These are phyloP conservation scores for Botrytis porri DNA, from an alignment of 2,329 filamentous ascomycete species.

Conservation along the genomic window DNA sequence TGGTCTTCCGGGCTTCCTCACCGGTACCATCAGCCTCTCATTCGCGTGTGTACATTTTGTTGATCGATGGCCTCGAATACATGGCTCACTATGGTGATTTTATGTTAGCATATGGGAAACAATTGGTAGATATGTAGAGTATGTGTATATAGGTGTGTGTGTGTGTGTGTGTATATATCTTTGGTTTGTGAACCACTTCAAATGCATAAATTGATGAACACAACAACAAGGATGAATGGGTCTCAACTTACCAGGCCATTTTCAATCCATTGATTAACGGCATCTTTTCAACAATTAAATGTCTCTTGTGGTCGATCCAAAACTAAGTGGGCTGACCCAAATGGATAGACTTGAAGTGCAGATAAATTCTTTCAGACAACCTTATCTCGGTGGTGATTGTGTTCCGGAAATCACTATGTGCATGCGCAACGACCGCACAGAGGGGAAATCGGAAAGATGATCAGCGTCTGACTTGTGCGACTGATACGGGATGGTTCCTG, in stretches of 20 bases:
- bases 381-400: slow-evolving; percentile 21
- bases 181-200: neutral
- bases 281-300: slow-evolving; percentile 46
- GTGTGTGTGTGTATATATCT: neutral
- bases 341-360: slow-evolving; percentile 23
- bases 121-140: neutral
- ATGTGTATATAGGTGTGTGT: neutral
- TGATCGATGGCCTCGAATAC: slow-evolving; percentile 72
- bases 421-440: slow-evolving; percentile 23
- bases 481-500: neutral
- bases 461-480: slow-evolving; percentile 3
- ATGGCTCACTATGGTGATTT: slow-evolving; percentile 56
- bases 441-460: neutral
- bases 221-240: neutral
- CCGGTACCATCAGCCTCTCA: slow-evolving; percentile 66
- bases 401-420: slow-evolving; percentile 19
- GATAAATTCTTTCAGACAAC: slow-evolving; percentile 25
- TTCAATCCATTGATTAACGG: slow-evolving; percentile 67
- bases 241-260: slow-evolving; percentile 64
- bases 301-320: slow-evolving; percentile 16
- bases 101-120: slow-evolving; percentile 24
- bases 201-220: neutral
- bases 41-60: slow-evolving; percentile 69
- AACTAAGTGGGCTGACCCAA: slow-evolving; percentile 24
- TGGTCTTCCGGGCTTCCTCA: slow-evolving; percentile 69